These are phyloP conservation scores for Heterobasidion occidentale DNA, from an alignment of 1,284 basidiomycete species.

Conservation along the genomic window DNA sequence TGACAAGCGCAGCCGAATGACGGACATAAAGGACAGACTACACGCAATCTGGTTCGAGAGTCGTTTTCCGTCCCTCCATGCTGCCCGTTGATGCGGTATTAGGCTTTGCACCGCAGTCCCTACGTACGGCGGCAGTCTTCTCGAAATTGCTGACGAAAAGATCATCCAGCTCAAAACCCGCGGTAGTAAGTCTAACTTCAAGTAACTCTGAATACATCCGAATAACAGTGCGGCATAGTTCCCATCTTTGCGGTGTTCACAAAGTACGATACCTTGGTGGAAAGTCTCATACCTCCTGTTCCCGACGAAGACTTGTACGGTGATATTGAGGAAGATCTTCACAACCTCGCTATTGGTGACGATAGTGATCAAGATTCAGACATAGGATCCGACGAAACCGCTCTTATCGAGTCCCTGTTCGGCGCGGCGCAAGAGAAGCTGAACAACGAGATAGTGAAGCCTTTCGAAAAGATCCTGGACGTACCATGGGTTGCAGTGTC, in stretches of 20 bases:
- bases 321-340: neutral
- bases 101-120: neutral
- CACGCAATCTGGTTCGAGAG: neutral
- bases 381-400: too few relatives aligned
- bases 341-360: too few relatives aligned
- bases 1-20: neutral
- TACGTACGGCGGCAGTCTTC: neutral
- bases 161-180: neutral
- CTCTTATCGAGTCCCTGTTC: too few relatives aligned
- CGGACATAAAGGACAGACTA: neutral
- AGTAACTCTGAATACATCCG: neutral
- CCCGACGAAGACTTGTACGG: neutral
- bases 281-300: neutral
- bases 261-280: neutral
- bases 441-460: neutral
- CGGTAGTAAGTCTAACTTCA: neutral
- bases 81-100: neutral
- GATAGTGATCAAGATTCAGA: too few relatives aligned
- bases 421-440: too few relatives aligned
- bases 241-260: neutral
- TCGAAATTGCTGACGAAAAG: neutral
- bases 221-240: neutral
- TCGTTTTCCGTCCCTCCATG: neutral
- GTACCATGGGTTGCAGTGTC: neutral
- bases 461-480: neutral